Evolutionary conservation across 495 filamentous ascomycete genomes (phyloP).

Genomic region (Glarea lozoyensis): DNA sequence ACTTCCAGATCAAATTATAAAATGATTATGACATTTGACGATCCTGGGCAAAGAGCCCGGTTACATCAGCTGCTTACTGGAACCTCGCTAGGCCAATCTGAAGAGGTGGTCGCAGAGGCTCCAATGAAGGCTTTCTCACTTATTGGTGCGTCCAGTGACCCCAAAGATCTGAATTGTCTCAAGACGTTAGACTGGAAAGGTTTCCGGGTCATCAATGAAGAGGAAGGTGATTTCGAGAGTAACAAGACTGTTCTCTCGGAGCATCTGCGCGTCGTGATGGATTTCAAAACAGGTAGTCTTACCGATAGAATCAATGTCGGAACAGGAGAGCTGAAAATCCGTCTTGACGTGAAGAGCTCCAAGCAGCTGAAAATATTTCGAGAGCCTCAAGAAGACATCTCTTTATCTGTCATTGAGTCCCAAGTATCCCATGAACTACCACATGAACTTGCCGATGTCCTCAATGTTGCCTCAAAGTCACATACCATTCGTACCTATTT

Average conservation of each 20-base stretch:
- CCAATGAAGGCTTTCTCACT: slow-evolving; percentile 53
- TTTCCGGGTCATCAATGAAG: slow-evolving; percentile 32
- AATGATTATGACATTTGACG: slow-evolving; percentile 66
- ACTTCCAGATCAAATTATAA: slow-evolving; percentile 54
- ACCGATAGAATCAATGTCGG: slow-evolving; percentile 70
- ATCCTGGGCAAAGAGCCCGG: slow-evolving; percentile 52
- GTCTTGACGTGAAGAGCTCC: slow-evolving; percentile 35
- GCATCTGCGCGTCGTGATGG: slow-evolving; percentile 56
- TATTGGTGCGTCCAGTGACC: slow-evolving; percentile 10
- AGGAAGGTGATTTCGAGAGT: slow-evolving; percentile 20
- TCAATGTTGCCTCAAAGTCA: slow-evolving; percentile 30
- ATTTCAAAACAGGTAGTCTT: slow-evolving; percentile 57
- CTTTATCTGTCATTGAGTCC: slow-evolving; percentile 58
- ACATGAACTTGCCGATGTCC: slow-evolving; percentile 42
- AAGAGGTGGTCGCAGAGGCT: slow-evolving; percentile 53
- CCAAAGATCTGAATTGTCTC: slow-evolving; percentile 1
- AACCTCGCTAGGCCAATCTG: slow-evolving; percentile 48
- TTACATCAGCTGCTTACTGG: slow-evolving; percentile 64
- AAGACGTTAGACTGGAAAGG: slow-evolving; percentile 29
- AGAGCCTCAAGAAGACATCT: slow-evolving; percentile 57
- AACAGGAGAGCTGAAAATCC: slow-evolving; percentile 62
- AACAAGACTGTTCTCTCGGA: slow-evolving; percentile 60
- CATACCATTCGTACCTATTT: slow-evolving; percentile 41
- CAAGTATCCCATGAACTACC: slow-evolving; percentile 46
- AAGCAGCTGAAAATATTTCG: slow-evolving; percentile 56